Conservation (phyloP, 202 grass and related monocot species). For the Sporobolus alterniflorus region DNA sequence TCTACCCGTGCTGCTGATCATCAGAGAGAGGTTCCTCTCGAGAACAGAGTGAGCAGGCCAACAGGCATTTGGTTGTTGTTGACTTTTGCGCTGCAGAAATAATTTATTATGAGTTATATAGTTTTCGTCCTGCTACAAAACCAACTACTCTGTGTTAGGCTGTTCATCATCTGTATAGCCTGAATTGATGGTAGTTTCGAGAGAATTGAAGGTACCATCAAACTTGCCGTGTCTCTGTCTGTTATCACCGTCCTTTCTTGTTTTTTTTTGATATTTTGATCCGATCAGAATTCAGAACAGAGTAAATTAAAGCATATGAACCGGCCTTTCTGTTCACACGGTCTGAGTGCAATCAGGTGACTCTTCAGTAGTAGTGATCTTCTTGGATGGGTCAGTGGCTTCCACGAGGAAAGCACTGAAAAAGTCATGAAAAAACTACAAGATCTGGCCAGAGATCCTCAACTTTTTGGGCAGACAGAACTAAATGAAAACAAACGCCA, state of each 20-base stretch:
- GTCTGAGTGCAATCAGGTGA: background rate
- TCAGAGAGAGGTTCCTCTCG: background rate
- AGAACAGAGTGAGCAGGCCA: background rate
- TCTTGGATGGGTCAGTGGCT: constrained; percentile 19
- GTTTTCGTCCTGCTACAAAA: constrained; percentile 18
- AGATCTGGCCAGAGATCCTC: constrained; percentile 1
- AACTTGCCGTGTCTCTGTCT: constrained; percentile 6
- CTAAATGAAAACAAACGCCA: background rate
- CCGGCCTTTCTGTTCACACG: background rate
- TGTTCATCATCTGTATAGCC: constrained; percentile 10
- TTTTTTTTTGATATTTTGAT: background rate
- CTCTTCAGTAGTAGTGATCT: background rate
- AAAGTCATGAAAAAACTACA: background rate
- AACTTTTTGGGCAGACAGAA: constrained; percentile 4
- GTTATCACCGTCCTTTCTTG: background rate
- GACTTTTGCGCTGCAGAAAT: constrained; percentile 31
- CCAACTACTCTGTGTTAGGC: background rate
- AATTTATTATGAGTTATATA: constrained; percentile 45
- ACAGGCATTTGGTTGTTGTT: constrained; percentile 18
- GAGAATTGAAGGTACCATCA: background rate
- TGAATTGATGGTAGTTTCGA: background rate
- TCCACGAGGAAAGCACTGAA: constrained; percentile 10
- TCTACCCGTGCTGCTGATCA: constrained; percentile 62
- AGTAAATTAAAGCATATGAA: background rate
- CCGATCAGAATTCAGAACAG: background rate